Percentiles rank a stretch among this genome's conserved stretches.
Conservation (phyloP, 1,284 basidiomycete species). For the Xerocomus nothofagi region DNA sequence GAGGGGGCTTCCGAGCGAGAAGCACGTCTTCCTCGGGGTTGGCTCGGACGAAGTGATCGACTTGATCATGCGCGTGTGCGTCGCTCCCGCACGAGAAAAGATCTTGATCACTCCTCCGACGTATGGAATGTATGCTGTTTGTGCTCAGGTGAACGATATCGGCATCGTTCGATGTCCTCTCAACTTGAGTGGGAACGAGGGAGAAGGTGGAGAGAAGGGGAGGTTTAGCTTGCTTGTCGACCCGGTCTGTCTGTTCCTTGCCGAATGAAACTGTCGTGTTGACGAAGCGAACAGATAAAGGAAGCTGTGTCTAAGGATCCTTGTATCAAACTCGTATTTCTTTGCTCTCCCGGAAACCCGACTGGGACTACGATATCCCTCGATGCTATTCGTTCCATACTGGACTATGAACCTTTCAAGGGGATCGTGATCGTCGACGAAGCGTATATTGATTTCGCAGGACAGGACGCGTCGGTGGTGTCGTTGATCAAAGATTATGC, state of each 20-base stretch:
- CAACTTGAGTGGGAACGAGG: conserved; percentile 53
- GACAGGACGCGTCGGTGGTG: conserved; percentile 62
- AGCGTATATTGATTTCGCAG: conserved; percentile 95
- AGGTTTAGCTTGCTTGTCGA: conserved; percentile 79
- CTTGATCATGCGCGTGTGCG: conserved; percentile 88
- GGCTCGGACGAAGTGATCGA: conserved; percentile 98
- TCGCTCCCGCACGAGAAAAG: conserved; percentile 79
- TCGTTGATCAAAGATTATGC: conserved; percentile 78
- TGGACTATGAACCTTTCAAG: conserved; percentile 82
- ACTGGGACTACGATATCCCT: conserved; percentile 89
- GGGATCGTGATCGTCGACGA: conserved; percentile 96
- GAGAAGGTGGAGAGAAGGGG: conserved; percentile 72
- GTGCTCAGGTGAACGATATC: conserved; percentile 94
- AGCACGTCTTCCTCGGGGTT: conserved; percentile 92
- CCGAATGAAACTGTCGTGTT: background rate
- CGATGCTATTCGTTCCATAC: conserved; percentile 64
- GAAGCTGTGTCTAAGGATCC: conserved; percentile 64
- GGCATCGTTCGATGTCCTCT: conserved; percentile 82
- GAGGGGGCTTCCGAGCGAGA: conserved; percentile 61
- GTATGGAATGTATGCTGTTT: conserved; percentile 97
- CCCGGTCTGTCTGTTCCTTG: conserved; percentile 50
- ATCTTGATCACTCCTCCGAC: conserved; percentile 91
- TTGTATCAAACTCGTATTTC: conserved; percentile 87
- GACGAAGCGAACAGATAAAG: conserved; percentile 59
- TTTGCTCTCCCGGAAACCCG: conserved; percentile 98